These are phyloP conservation scores for Berkeleyomyces rouxiae DNA, from an alignment of 2,329 filamentous ascomycete species.

Conservation along the genomic window DNA sequence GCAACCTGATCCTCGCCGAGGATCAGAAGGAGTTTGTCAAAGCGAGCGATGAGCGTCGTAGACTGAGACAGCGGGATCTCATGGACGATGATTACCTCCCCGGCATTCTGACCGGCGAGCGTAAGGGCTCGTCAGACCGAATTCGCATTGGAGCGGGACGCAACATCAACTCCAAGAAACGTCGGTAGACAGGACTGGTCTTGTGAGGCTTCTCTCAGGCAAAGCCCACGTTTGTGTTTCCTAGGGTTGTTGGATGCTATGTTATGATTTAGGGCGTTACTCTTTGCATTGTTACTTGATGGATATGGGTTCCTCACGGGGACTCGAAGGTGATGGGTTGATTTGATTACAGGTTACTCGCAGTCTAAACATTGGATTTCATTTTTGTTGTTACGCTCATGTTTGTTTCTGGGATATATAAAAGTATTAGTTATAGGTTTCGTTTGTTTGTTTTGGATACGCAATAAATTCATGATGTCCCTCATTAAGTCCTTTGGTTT, in stretches of 20 bases:
- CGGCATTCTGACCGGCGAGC: constrained; percentile 63
- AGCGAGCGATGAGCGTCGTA: constrained; percentile 45
- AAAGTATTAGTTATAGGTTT: constrained; percentile 4
- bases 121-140: constrained; percentile 46
- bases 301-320: background rate
- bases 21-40: constrained; percentile 86
- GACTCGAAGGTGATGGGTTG: background rate
- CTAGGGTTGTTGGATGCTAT: background rate
- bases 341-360: background rate
- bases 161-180: constrained; percentile 53
- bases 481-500: background rate
- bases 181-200: background rate
- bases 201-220: background rate
- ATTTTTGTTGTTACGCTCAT: background rate
- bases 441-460: background rate
- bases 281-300: background rate
- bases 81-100: constrained; percentile 95
- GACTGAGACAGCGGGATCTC: constrained; percentile 57
- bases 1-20: constrained; percentile 68
- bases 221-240: background rate
- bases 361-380: background rate
- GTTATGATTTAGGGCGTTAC: background rate
- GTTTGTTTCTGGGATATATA: constrained; percentile 10
- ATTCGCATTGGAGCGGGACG: constrained; percentile 71
- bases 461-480: background rate